Evolutionary conservation across 495 filamentous ascomycete genomes (phyloP), one percentile per base, ranked within the genome.

Genomic region (Daldinia caldariorum): DNA sequence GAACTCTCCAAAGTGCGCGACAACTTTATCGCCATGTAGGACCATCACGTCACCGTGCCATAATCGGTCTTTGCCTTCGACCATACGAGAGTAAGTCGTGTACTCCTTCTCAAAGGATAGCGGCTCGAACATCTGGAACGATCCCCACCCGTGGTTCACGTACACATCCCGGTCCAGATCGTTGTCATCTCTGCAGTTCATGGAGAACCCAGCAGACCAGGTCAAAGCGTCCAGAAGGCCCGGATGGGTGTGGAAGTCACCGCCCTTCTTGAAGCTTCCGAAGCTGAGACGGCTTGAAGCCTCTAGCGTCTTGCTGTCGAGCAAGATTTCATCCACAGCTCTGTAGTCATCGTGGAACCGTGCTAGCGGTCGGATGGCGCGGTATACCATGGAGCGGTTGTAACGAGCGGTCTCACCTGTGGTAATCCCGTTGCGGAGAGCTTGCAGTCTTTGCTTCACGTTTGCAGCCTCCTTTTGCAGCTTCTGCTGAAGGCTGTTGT

Each of bases 351-450:
- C 49, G 49, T 53, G 49, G 26, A 53, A 53, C n/a, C 49, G 10
- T 53, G 49, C 49, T 5, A 53, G 49, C 12, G 49, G 49, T 13
- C 49, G 22, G 49, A 53, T 53, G 49, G 49, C 49, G 49, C 49
- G 49, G 26, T 53, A 53, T 53, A 53, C 49, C 49, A 53, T 53
- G 49, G 49, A 29, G 13, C 49, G 49, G n/a, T 53, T 53, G 26
- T 31, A 53, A 53, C 49, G 26, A 53, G 49, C 49, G 7, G 49
- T 53, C 12, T 53, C 49, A 1, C 49, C 49, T 6, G 49, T 31
- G 12, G 26, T 3, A 26, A 53, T 53, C 2, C 49, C 49, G 6
- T 53, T 32, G 12, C 49, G 49, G n/a, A 53, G 49, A 3, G 49
- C 26, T 32, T 53, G 49, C 6, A 53, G 14, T 32, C 26, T 53